These are phyloP conservation scores for Russula dissimulans DNA, from an alignment of 768 basidiomycete species.

Conservation along the genomic window DNA sequence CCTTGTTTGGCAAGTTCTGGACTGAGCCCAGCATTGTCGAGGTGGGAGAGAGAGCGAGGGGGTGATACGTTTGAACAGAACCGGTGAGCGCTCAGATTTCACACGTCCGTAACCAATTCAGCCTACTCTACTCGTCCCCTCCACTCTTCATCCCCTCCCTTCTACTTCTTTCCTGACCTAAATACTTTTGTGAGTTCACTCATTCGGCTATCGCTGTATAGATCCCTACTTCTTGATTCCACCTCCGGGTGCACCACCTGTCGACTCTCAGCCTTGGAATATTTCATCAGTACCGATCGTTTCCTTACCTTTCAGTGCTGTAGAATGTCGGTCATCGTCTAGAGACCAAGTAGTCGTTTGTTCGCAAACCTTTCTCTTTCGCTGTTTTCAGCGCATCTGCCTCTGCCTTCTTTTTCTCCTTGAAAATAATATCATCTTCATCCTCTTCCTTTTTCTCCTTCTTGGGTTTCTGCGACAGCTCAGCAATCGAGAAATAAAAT, in stretches of 20 bases:
- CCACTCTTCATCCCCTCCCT: neutral
- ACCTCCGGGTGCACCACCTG: conserved; percentile 61
- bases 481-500: neutral
- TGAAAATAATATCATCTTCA: conserved; percentile 64
- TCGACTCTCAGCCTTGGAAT: conserved; percentile 4
- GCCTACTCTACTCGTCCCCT: neutral
- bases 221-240: conserved; percentile 79
- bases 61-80: neutral
- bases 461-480: conserved; percentile 59
- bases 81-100: neutral
- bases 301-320: conserved; percentile 46
- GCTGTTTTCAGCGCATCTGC: conserved; percentile 64
- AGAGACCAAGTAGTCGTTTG: neutral
- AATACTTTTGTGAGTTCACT: neutral
- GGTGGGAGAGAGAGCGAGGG: conserved; percentile 22
- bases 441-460: conserved; percentile 66
- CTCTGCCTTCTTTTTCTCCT: conserved; percentile 69
- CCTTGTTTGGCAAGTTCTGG: conserved; percentile 33
- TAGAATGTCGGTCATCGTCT: neutral
- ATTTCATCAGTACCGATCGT: neutral
- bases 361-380: conserved; percentile 53
- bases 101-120: neutral
- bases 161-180: conserved; percentile 67
- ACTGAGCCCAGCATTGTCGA: conserved; percentile 60
- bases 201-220: neutral